Base-by-base conservation (phyloP, 2,329 filamentous ascomycete genomes). In the Cladosporium cucumerinum region DNA sequence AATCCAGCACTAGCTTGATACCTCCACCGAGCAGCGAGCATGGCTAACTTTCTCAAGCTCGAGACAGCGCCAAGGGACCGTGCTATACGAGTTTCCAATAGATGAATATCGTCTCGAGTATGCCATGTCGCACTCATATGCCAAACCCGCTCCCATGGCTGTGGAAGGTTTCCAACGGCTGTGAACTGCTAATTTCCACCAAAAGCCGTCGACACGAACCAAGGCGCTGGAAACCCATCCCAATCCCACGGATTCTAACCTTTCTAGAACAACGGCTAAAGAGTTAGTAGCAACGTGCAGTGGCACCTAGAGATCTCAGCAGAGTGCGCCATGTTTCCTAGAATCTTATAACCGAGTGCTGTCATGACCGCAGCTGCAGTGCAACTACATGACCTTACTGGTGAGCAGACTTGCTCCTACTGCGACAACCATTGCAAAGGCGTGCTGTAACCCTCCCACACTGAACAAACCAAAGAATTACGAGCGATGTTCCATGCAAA, bases 201-300 rank as follows among this genome's bases (percentile, higher is more conserved):
- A 30, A 21, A 28, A n/a, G 28, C 49, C 49, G 26, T 52, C 32
- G 49, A 52, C 14, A 28, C 25, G 32, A 30, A 52, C 49, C 49
- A 52, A 26, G 49, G 49, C 25, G 14, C 49, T 52, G 49, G 49
- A 43, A 14, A 18, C n/a, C 23, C 28, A 28, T 26, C 49, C 49
- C 48, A 3, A 6, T 4, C 49, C 6, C 49, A n/a, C 16, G 49
- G 23, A 57, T 25, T 11, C 10, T 34, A n/a, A 25, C 28, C 25
- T 57, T 36, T 57, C 30, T n/a, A 57, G 52, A 57, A 57, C 30
- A 57, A 36, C 52, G 52, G 28, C 30, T 23, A n/a, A n/a, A 18
- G 28, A 36, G n/a, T 18, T 55, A 14, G 25, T 2, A 14, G 7
- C 5, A 14, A 34, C 30, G n/a, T 14, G 10, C 12, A n/a, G 28